Conservation (phyloP, 106 monocot species). For the Dendrobium officinale region DNA sequence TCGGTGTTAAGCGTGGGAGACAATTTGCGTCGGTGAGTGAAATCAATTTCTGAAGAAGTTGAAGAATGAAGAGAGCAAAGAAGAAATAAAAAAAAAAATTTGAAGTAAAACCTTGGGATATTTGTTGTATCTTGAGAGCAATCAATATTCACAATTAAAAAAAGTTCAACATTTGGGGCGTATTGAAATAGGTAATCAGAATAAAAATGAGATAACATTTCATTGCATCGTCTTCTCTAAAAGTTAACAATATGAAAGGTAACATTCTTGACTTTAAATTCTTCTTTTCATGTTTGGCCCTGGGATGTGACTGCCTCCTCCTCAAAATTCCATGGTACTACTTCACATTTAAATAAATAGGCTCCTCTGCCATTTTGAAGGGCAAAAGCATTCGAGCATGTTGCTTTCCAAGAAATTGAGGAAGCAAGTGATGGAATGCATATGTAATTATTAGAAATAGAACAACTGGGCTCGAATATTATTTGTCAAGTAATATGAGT, state of each 20-base stretch:
- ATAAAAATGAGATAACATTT: not conserved
- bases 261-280: conserved; percentile 47
- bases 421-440: conserved; percentile 22
- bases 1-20: too few species aligned
- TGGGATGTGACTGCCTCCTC: conserved; percentile 50
- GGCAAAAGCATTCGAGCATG: conserved; percentile 44
- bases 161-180: not conserved
- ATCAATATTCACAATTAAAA: not conserved
- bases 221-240: not conserved
- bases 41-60: too few species aligned
- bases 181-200: not conserved
- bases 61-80: too few species aligned
- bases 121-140: not conserved
- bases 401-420: conserved; percentile 31
- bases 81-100: too few species aligned
- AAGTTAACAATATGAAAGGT: not conserved
- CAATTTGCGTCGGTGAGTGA: too few species aligned
- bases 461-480: not conserved
- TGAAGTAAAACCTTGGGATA: too few species aligned
- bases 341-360: conserved; percentile 60
- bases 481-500: not conserved
- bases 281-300: conserved; percentile 51
- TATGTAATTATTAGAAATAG: not conserved
- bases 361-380: conserved; percentile 51
- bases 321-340: conserved; percentile 59